Conservation (phyloP, 106 monocot species). For the Allium cepa region DNA sequence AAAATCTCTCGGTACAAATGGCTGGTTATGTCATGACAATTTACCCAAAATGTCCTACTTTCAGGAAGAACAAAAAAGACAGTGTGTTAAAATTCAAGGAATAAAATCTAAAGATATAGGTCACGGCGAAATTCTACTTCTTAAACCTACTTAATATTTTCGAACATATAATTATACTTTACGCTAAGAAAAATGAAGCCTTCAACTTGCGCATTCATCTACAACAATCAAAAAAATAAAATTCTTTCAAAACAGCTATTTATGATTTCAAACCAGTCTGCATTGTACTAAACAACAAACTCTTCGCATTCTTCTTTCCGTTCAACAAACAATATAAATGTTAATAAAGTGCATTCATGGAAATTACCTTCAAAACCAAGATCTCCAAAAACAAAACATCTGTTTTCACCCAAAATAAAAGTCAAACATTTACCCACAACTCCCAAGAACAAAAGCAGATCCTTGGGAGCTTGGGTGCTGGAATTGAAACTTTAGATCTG, state of each 20-base stretch:
- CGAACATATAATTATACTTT: too few species aligned
- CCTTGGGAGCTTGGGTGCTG: slow-evolving; percentile 6
- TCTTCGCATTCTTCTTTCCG: not conserved
- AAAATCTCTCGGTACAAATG: too few species aligned
- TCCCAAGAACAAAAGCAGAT: not conserved
- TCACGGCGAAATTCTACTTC: too few species aligned
- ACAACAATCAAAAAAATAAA: not conserved
- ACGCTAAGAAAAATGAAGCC: too few species aligned
- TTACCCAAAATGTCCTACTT: too few species aligned
- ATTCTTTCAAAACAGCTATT: not conserved
- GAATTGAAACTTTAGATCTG: not conserved
- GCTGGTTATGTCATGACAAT: too few species aligned
- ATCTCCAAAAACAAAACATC: not conserved
- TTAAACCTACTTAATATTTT: too few species aligned
- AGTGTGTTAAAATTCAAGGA: too few species aligned
- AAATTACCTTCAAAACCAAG: not conserved
- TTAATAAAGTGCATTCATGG: not conserved
- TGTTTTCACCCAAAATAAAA: not conserved
- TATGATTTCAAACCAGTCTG: not conserved
- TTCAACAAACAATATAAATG: not conserved
- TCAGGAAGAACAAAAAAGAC: too few species aligned
- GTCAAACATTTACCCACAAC: not conserved
- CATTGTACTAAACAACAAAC: not conserved
- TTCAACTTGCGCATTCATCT: not conserved
- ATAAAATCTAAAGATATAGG: too few species aligned